Conservation (phyloP, 2,329 filamentous ascomycete species). For the Hypocreales sp. region DNA sequence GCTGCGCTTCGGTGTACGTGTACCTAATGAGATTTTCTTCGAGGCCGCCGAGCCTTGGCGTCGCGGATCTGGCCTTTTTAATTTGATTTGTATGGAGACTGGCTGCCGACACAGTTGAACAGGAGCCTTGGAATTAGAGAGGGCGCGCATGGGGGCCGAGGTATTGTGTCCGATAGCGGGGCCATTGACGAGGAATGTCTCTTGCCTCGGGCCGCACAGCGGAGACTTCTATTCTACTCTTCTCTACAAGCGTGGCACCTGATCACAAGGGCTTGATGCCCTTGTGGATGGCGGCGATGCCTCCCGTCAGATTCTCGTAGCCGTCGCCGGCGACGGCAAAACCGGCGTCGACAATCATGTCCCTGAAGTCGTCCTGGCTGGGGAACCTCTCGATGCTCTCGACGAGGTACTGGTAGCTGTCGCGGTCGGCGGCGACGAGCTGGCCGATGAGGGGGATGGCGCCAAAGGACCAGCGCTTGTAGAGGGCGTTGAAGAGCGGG, state of each 20-base stretch:
- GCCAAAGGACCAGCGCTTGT: conserved; percentile 91
- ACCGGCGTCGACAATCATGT: conserved; percentile 71
- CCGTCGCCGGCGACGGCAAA: conserved; percentile 71
- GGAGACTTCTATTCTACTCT: too few relatives aligned
- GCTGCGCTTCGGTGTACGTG: conserved; percentile 12
- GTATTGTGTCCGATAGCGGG: too few relatives aligned
- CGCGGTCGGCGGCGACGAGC: conserved; percentile 80
- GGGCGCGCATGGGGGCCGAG: too few relatives aligned
- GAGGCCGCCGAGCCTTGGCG: conserved; percentile 11
- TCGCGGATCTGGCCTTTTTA: conserved; percentile 13
- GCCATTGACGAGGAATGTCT: too few relatives aligned
- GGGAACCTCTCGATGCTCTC: conserved; percentile 96
- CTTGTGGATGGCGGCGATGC: conserved; percentile 92
- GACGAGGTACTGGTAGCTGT: conserved; percentile 96
- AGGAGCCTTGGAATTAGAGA: background rate
- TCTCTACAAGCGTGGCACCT: too few relatives aligned
- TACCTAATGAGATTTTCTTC: conserved; percentile 21
- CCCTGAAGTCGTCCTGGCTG: conserved; percentile 65
- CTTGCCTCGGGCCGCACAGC: too few relatives aligned
- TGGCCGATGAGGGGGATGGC: conserved; percentile 94
- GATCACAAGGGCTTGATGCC: conserved; percentile 74
- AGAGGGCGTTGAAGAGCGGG: conserved; percentile 65
- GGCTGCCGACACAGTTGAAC: conserved; percentile 3
- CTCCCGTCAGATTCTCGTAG: conserved; percentile 82
- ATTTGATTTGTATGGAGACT: conserved; percentile 18